Conservation (phyloP, 2,329 filamentous ascomycete species). For the Fusarium armeniacum region DNA sequence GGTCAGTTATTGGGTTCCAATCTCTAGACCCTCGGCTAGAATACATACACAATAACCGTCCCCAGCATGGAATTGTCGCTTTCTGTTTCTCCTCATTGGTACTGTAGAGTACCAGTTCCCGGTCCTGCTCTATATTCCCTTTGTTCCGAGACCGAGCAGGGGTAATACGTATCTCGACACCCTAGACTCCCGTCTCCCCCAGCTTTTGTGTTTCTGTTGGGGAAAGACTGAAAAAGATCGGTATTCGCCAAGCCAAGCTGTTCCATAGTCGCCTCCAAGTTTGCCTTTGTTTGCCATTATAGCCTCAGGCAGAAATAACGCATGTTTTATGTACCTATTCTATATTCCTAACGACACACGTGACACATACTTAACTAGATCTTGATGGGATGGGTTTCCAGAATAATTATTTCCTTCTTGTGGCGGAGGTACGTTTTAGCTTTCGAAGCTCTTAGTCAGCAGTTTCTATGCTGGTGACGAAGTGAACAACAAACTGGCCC, state of each 20-base stretch:
- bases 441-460: not conserved
- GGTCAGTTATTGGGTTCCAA: conserved; percentile 4
- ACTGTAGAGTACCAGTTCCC: not conserved
- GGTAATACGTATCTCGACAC: conserved; percentile 30
- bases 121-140: conserved; percentile 22
- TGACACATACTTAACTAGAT: conserved; percentile 15
- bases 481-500: too few relatives aligned
- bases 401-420: not conserved
- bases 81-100: conserved; percentile 1
- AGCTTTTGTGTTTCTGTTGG: conserved; percentile 24
- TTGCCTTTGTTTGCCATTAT: conserved; percentile 13
- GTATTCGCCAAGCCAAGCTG: conserved; percentile 41
- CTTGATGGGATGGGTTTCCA: not conserved
- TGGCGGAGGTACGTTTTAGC: not conserved
- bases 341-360: conserved; percentile 9
- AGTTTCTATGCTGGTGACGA: not conserved
- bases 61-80: conserved; percentile 12
- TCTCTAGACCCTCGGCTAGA: conserved; percentile 13
- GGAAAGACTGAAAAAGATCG: conserved; percentile 48
- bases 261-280: conserved; percentile 21
- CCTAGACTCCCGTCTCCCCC: conserved; percentile 47
- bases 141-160: conserved; percentile 34
- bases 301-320: conserved; percentile 20
- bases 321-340: not conserved
- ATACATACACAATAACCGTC: conserved; percentile 8